Conservation (phyloP, 306 rosid genomes). For the Lathyrus sativus region DNA sequence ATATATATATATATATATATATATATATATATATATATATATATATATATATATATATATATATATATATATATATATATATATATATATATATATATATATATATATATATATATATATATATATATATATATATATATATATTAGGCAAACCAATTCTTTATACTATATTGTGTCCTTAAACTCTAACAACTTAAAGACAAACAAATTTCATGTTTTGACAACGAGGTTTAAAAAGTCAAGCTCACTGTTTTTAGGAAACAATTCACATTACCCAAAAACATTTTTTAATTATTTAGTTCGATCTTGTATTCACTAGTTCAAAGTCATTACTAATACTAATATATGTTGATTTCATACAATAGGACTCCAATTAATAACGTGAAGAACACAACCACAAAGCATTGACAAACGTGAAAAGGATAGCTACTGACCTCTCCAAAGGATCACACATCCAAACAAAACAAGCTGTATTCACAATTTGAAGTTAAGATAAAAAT, state of each 20-base stretch:
- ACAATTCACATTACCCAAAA: not conserved
- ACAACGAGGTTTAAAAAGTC: not conserved
- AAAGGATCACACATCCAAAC: conserved; percentile 16
- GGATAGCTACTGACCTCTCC: conserved; percentile 25
- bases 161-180: too few species aligned
- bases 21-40: too few species aligned
- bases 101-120: too few species aligned
- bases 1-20: too few species aligned
- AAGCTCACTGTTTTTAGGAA: not conserved
- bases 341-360: not conserved
- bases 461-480: conserved; percentile 10
- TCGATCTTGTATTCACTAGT: not conserved
- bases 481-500: not conserved
- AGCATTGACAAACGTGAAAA: conserved; percentile 35
- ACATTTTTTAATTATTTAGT: not conserved
- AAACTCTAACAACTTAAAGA: too few species aligned
- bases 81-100: too few species aligned
- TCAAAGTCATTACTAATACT: not conserved
- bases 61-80: too few species aligned
- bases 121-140: too few species aligned
- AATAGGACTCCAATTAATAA: not conserved
- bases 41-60: too few species aligned
- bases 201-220: not conserved
- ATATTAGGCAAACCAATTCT: too few species aligned
- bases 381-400: conserved; percentile 9